Conservation (phyloP, 306 rosid species). For the Vigna mungo region DNA sequence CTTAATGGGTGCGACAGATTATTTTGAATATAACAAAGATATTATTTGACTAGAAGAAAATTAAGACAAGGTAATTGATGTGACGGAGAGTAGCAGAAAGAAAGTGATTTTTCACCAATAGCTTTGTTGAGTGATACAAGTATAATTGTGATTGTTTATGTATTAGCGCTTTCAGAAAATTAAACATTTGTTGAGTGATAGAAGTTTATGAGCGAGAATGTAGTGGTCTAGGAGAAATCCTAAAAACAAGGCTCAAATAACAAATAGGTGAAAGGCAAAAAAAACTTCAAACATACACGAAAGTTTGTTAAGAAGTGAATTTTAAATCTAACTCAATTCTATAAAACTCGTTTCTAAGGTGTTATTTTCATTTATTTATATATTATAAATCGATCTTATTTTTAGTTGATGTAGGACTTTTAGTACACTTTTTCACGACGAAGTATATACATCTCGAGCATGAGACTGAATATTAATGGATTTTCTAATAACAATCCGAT, state of each 20-base stretch:
- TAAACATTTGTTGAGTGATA: background rate
- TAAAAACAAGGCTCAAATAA: too few species aligned
- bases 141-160: background rate
- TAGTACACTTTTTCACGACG: accelerated
- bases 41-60: too few species aligned
- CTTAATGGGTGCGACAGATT: background rate
- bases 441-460: accelerated
- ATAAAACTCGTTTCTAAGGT: too few species aligned
- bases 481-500: too few species aligned
- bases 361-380: too few species aligned
- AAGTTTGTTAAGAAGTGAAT: too few species aligned
- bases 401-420: too few species aligned
- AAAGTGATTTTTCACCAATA: slow-evolving; percentile 11
- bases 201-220: background rate
- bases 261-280: too few species aligned
- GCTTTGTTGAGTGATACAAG: background rate
- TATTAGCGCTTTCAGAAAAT: background rate
- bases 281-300: too few species aligned
- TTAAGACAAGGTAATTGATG: background rate
- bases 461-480: accelerated
- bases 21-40: background rate
- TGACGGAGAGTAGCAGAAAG: background rate
- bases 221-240: background rate
- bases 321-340: too few species aligned
- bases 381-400: too few species aligned